Percentiles rank a stretch among this genome's conserved stretches.
Conservation (phyloP, 2,329 filamentous ascomycete species). For the Fusarium abutilonis region DNA sequence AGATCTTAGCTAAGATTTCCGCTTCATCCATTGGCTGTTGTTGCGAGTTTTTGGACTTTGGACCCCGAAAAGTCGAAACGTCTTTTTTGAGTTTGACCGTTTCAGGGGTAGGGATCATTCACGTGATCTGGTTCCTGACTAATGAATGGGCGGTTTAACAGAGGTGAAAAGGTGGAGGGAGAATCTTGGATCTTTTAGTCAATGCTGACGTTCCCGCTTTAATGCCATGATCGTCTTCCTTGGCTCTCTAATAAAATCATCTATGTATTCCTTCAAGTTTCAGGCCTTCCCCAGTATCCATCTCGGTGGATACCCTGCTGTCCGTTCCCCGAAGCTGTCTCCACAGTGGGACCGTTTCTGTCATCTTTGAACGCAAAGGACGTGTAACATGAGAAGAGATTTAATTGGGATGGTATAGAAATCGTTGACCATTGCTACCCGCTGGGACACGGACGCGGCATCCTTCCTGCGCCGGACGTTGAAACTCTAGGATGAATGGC, state of each 20-base stretch:
- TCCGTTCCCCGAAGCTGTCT: not conserved
- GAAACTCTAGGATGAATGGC: slow-evolving; percentile 18
- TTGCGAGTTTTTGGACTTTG: not conserved
- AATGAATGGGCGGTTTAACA: not conserved
- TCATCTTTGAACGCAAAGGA: not conserved
- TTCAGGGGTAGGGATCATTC: not conserved
- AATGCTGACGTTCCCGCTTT: too few species aligned
- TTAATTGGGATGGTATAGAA: slow-evolving; percentile 12
- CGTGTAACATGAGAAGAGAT: too few species aligned
- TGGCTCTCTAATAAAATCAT: slow-evolving; percentile 12
- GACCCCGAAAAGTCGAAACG: not conserved
- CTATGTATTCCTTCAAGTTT: slow-evolving; percentile 20
- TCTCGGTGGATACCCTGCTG: not conserved
- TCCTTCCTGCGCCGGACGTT: slow-evolving; percentile 15
- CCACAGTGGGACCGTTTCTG: not conserved
- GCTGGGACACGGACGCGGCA: slow-evolving; percentile 2
- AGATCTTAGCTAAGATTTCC: slow-evolving; percentile 15
- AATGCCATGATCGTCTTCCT: not conserved
- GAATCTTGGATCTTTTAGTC: not conserved
- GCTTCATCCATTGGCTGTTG: too few species aligned
- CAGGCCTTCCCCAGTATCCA: slow-evolving; percentile 11
- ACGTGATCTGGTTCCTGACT: slow-evolving; percentile 4
- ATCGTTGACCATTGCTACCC: slow-evolving; percentile 2
- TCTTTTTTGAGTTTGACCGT: slow-evolving; percentile 1
- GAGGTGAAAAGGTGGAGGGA: slow-evolving; percentile 1